Conservation (phyloP, 2,329 filamentous ascomycete genomes). For the Fusarium annulatum region DNA sequence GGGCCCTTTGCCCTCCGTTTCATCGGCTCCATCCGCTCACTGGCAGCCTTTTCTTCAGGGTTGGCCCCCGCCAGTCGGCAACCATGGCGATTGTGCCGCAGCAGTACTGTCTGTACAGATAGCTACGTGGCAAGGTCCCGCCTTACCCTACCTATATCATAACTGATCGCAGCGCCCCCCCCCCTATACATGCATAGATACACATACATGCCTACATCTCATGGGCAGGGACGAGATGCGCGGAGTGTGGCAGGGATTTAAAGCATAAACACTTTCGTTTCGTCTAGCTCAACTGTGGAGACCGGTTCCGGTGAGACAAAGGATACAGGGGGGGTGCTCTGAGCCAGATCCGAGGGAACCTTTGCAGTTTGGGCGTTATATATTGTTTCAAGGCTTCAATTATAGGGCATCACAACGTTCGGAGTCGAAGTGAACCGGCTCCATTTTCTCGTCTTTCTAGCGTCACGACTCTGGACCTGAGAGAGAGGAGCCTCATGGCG, state of each 20-base stretch:
- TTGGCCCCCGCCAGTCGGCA: conserved; percentile 33
- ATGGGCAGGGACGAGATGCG: conserved; percentile 21
- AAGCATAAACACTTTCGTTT: conserved; percentile 36
- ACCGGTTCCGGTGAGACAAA: conserved; percentile 38
- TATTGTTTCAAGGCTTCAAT: conserved; percentile 32
- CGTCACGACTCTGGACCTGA: conserved; percentile 21
- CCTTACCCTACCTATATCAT: conserved; percentile 34
- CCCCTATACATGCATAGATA: conserved; percentile 1
- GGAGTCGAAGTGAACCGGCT: conserved; percentile 13
- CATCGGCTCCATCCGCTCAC: conserved; percentile 35
- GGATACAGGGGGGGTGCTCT: conserved; percentile 19
- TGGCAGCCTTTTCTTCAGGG: conserved; percentile 3
- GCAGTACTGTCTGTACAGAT: not conserved
- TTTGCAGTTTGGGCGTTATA: conserved; percentile 29
- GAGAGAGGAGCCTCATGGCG: conserved; percentile 35
- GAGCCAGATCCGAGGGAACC: conserved; percentile 36
- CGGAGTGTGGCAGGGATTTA: conserved; percentile 26
- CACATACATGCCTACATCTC: conserved; percentile 13
- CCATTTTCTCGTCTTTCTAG: conserved; percentile 27
- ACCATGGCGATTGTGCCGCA: conserved; percentile 24
- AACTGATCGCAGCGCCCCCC: conserved; percentile 22
- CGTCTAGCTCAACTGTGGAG: conserved; percentile 39
- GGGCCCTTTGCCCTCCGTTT: conserved; percentile 15
- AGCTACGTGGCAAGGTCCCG: conserved; percentile 39
- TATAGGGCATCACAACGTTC: conserved; percentile 26